Conservation (phyloP, 495 filamentous ascomycete species). For the Aspergillus sparsus region DNA sequence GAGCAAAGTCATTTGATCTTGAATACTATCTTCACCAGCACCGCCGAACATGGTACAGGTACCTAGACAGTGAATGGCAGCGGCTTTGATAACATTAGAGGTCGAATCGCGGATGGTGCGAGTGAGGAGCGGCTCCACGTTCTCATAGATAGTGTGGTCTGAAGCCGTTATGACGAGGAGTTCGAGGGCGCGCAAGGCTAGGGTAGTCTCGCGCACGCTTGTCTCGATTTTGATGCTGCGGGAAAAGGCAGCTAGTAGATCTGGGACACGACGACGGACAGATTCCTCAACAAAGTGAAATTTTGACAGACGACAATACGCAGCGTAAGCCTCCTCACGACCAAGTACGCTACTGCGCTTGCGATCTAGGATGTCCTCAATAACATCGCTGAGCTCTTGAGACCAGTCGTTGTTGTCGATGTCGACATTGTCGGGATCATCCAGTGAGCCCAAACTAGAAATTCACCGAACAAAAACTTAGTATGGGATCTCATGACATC, state of each 20-base stretch:
- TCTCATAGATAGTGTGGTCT: conserved; percentile 69
- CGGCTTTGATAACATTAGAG: conserved; percentile 64
- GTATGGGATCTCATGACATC: conserved; percentile 20
- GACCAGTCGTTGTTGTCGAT: conserved; percentile 60
- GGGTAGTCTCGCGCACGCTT: conserved; percentile 70
- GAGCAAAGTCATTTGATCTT: conserved; percentile 79
- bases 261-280: conserved; percentile 58
- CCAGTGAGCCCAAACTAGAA: conserved; percentile 51
- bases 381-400: conserved; percentile 66
- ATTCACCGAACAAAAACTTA: conserved; percentile 16
- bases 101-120: conserved; percentile 69
- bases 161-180: conserved; percentile 73
- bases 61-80: conserved; percentile 73
- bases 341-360: conserved; percentile 82
- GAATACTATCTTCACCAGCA: conserved; percentile 65
- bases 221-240: conserved; percentile 71
- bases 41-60: conserved; percentile 78
- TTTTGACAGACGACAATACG: conserved; percentile 72
- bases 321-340: conserved; percentile 69
- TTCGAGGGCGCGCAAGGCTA: conserved; percentile 73
- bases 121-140: conserved; percentile 64
- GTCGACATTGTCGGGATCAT: conserved; percentile 61
- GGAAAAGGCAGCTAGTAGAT: conserved; percentile 70
- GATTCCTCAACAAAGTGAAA: conserved; percentile 71
- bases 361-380: conserved; percentile 80